Percentiles rank a stretch among this genome's conserved stretches.
These are phyloP conservation scores for Musa schizocarpa DNA, from an alignment of 176 grass and related monocot genomes.

Conservation along the genomic window DNA sequence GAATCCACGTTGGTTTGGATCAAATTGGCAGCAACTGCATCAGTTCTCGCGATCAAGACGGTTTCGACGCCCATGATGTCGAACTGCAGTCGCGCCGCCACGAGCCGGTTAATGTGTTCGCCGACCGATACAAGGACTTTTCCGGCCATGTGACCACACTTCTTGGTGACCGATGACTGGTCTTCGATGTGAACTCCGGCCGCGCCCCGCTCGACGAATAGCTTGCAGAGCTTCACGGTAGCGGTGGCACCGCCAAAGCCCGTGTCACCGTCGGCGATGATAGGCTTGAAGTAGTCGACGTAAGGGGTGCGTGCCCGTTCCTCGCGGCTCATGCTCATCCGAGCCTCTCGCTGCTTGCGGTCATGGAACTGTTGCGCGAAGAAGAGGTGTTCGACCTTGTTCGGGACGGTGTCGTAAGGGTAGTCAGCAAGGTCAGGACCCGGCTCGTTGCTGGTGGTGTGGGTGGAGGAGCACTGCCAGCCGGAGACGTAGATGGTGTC, in stretches of 20 bases:
- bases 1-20: slow-evolving; percentile 93
- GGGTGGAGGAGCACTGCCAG: slow-evolving; percentile 97
- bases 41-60: slow-evolving; percentile 59
- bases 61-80: slow-evolving; percentile 95
- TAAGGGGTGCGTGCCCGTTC: slow-evolving; percentile 26
- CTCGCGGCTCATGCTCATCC: slow-evolving; percentile 55
- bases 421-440: slow-evolving; percentile 93
- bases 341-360: slow-evolving; percentile 68
- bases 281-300: slow-evolving; percentile 70
- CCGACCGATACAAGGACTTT: slow-evolving; percentile 70
- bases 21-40: slow-evolving; percentile 71
- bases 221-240: slow-evolving; percentile 90
- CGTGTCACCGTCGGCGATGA: slow-evolving; percentile 80
- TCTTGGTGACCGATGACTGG: slow-evolving; percentile 82
- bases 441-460: slow-evolving; percentile 74
- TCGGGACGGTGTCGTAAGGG: slow-evolving; percentile 91
- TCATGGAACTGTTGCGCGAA: slow-evolving; percentile 73
- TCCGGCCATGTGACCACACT: slow-evolving; percentile 90
- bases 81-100: slow-evolving; percentile 84
- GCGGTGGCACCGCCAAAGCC: slow-evolving; percentile 77
- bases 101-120: slow-evolving; percentile 85
- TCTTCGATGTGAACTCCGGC: slow-evolving; percentile 87
- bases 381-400: slow-evolving; percentile 93
- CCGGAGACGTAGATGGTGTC: slow-evolving; percentile 93
- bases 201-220: slow-evolving; percentile 88